Evolutionary conservation across 306 rosid species (phyloP).

Genomic region (Medicago arabica): DNA sequence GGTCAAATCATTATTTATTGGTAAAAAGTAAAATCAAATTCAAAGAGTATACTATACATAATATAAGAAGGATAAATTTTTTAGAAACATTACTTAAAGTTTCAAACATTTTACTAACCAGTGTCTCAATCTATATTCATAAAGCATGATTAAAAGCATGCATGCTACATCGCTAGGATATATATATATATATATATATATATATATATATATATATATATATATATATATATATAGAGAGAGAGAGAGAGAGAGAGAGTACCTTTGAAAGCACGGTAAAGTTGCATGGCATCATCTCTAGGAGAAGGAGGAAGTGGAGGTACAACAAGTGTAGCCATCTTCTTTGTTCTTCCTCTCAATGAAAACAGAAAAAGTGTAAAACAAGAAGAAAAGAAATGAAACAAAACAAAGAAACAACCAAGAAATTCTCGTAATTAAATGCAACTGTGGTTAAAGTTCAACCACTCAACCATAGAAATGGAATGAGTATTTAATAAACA

Average conservation of each 20-base stretch:
- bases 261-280: conserved; percentile 89
- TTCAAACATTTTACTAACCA: too few relatives aligned
- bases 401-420: neutral
- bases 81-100: too few relatives aligned
- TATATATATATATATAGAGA: too few relatives aligned
- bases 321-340: conserved; percentile 55
- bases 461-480: neutral
- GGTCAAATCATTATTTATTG: too few relatives aligned
- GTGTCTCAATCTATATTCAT: too few relatives aligned
- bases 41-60: too few relatives aligned
- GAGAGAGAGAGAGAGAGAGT: neutral
- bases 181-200: too few relatives aligned
- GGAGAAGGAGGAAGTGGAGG: conserved; percentile 71
- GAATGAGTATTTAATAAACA: neutral
- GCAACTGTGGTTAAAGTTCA: neutral
- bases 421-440: neutral
- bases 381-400: neutral
- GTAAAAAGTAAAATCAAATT: too few relatives aligned
- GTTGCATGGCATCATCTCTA: conserved; percentile 72
- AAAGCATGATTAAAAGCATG: neutral
- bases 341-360: neutral
- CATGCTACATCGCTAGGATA: neutral
- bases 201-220: too few relatives aligned
- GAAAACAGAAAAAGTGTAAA: conserved; percentile 9
- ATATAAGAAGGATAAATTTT: too few relatives aligned